These are phyloP conservation scores for Elymus sibiricus DNA, from an alignment of 176 grass and related monocot species.

Conservation along the genomic window DNA sequence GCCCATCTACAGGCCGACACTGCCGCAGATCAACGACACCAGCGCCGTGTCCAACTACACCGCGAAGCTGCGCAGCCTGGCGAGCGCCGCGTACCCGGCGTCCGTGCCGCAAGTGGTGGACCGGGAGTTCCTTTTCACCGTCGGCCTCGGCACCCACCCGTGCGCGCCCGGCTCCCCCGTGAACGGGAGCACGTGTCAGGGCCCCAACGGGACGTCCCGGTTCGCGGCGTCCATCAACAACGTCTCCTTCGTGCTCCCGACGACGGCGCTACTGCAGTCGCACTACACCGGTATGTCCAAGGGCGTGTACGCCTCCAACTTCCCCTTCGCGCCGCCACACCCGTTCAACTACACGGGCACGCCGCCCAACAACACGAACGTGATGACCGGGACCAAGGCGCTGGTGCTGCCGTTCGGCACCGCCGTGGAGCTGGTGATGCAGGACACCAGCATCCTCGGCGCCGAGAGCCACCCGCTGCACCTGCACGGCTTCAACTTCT, in stretches of 20 bases:
- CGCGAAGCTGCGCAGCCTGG: slow-evolving; percentile 54
- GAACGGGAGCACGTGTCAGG: slow-evolving; percentile 65
- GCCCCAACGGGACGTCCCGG: slow-evolving; percentile 57
- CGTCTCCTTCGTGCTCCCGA: slow-evolving; percentile 63
- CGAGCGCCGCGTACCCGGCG: slow-evolving; percentile 59
- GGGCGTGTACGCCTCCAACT: slow-evolving; percentile 52
- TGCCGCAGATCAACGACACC: slow-evolving; percentile 66
- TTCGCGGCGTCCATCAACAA: slow-evolving; percentile 76
- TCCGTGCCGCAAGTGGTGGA: slow-evolving; percentile 52
- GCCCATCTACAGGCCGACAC: slow-evolving; percentile 35
- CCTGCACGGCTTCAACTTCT: slow-evolving; percentile 83
- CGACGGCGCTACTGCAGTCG: slow-evolving; percentile 56
- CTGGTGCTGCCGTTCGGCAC: slow-evolving; percentile 51
- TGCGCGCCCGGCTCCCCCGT: slow-evolving; percentile 26
- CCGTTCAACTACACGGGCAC: slow-evolving; percentile 80
- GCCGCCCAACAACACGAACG: slow-evolving; percentile 75
- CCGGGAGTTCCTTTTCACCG: slow-evolving; percentile 67
- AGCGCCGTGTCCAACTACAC: slow-evolving; percentile 57
- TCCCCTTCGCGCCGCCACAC: slow-evolving; percentile 34
- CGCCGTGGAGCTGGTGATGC: slow-evolving; percentile 69
- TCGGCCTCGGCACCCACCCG: slow-evolving; percentile 72
- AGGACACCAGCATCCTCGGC: slow-evolving; percentile 72
- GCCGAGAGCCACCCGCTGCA: slow-evolving; percentile 88
- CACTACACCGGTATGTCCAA: slow-evolving; percentile 41
- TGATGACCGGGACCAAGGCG: slow-evolving; percentile 58